These are phyloP conservation scores for Annulohypoxylon stygium DNA, from an alignment of 495 filamentous ascomycete species.

Conservation along the genomic window DNA sequence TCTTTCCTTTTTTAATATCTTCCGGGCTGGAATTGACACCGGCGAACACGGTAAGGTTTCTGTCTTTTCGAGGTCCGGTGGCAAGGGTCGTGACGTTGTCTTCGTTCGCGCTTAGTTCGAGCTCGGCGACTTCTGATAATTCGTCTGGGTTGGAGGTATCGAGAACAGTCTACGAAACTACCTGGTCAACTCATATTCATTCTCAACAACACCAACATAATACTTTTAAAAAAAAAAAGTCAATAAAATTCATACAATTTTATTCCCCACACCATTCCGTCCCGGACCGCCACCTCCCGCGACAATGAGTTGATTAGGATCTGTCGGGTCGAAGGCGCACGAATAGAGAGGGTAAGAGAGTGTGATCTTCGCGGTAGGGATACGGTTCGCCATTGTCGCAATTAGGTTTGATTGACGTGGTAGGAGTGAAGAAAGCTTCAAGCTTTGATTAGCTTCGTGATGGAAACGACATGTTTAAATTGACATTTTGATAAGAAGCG, in stretches of 20 bases:
- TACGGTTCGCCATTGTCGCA: conserved; percentile 48
- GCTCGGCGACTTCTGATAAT: conserved; percentile 74
- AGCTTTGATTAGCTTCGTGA: conserved; percentile 21
- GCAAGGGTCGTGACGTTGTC: conserved; percentile 91
- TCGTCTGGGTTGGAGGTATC: conserved; percentile 72
- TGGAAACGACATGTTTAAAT: conserved; percentile 29
- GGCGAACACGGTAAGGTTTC: conserved; percentile 74
- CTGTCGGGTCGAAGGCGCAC: conserved; percentile 87
- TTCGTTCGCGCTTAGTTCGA: conserved; percentile 87
- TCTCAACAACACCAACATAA: neutral
- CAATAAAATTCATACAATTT: conserved; percentile 70
- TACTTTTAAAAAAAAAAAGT: neutral
- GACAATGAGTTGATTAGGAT: conserved; percentile 81
- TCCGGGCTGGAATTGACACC: conserved; percentile 87
- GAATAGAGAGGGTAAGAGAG: conserved; percentile 91
- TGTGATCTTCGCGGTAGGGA: conserved; percentile 68
- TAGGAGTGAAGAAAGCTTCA: neutral
- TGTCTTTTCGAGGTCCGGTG: conserved; percentile 67
- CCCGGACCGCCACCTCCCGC: conserved; percentile 91
- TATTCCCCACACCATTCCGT: conserved; percentile 88
- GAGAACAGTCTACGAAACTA: conserved; percentile 70
- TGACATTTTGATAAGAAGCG: conserved; percentile 18
- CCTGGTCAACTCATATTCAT: conserved; percentile 39
- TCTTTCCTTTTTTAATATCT: conserved; percentile 79
- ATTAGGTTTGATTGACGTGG: conserved; percentile 22